Conservation (phyloP, 768 basidiomycete genomes). For the Trametes punicea region DNA sequence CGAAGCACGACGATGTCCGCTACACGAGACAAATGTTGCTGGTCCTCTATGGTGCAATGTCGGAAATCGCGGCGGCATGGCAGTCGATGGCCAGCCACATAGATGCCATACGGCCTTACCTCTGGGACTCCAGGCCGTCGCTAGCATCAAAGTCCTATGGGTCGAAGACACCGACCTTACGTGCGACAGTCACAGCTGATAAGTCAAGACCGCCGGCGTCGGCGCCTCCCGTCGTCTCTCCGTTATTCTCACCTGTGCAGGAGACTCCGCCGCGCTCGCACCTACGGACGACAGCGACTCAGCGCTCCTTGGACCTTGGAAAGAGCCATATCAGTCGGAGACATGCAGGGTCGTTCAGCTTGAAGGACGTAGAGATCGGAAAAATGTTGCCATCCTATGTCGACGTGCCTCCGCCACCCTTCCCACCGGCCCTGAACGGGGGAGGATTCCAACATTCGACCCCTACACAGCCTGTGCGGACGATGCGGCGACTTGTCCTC, state of each 20-base stretch:
- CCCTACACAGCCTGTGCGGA: slow-evolving; percentile 27
- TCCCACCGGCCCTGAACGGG: slow-evolving; percentile 46
- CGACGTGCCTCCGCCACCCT: slow-evolving; percentile 28
- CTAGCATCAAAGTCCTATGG: slow-evolving; percentile 30
- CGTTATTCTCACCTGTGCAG: slow-evolving; percentile 28
- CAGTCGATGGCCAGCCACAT: slow-evolving; percentile 67
- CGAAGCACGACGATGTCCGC: slow-evolving; percentile 74
- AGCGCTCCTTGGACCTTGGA: slow-evolving; percentile 30
- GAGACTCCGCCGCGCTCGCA: slow-evolving; percentile 23
- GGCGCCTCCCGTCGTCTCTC: slow-evolving; percentile 28
- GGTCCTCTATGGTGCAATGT: slow-evolving; percentile 84
- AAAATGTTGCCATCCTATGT: slow-evolving; percentile 72
- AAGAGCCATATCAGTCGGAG: slow-evolving; percentile 62
- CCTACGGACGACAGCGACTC: slow-evolving; percentile 30
- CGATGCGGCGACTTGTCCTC: slow-evolving; percentile 24
- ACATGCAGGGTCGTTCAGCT: slow-evolving; percentile 94
- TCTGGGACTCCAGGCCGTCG: slow-evolving; percentile 44
- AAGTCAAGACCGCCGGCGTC: slow-evolving; percentile 23
- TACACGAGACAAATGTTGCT: slow-evolving; percentile 84
- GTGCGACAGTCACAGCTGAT: slow-evolving; percentile 12
- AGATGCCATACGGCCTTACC: slow-evolving; percentile 62
- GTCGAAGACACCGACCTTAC: slow-evolving; percentile 12
- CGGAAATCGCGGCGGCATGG: slow-evolving; percentile 89
- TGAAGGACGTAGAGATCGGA: slow-evolving; percentile 87
- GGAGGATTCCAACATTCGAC: slow-evolving; percentile 19